These are phyloP conservation scores for Microthyrium microscopicum DNA, from an alignment of 2,329 filamentous ascomycete genomes.

Conservation along the genomic window DNA sequence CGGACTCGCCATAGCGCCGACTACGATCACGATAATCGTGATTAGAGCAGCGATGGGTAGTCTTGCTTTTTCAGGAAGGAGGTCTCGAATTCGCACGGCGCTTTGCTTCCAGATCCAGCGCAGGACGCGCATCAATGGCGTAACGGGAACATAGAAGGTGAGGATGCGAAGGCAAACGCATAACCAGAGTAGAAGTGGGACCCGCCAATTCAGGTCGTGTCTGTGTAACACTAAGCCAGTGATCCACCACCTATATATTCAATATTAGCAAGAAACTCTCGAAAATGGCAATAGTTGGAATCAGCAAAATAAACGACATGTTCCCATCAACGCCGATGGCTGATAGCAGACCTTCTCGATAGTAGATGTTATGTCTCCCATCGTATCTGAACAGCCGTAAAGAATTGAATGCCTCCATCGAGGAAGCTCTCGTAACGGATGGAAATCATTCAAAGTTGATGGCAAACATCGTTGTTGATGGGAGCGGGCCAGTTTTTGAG, in stretches of 20 bases:
- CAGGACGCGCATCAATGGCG: slow-evolving; percentile 48
- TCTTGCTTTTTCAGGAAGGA: slow-evolving; percentile 51
- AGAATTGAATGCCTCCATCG: too few relatives aligned
- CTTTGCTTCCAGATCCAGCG: slow-evolving; percentile 51
- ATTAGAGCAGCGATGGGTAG: slow-evolving; percentile 44
- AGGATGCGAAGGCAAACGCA: slow-evolving; percentile 56
- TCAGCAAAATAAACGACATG: too few relatives aligned
- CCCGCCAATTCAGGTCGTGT: slow-evolving; percentile 60
- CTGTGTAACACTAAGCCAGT: slow-evolving; percentile 56
- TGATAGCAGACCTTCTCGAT: too few relatives aligned
- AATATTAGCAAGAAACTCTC: background rate
- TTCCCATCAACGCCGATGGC: too few relatives aligned
- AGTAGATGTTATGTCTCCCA: too few relatives aligned
- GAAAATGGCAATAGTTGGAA: too few relatives aligned
- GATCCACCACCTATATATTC: slow-evolving; percentile 50
- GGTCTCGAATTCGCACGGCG: slow-evolving; percentile 37
- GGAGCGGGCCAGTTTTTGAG: too few relatives aligned
- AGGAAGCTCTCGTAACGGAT: too few relatives aligned
- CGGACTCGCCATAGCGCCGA: slow-evolving; percentile 58
- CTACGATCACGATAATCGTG: slow-evolving; percentile 55
- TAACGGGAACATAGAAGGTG: slow-evolving; percentile 55
- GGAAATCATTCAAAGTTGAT: too few relatives aligned
- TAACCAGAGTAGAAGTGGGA: slow-evolving; percentile 71
- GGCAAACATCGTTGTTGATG: too few relatives aligned
- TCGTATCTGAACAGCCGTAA: too few relatives aligned